Percentiles rank a stretch among this genome's conserved stretches.
These are phyloP conservation scores for Podaxis carcinomalis DNA, from an alignment of 768 basidiomycete species.

Conservation along the genomic window DNA sequence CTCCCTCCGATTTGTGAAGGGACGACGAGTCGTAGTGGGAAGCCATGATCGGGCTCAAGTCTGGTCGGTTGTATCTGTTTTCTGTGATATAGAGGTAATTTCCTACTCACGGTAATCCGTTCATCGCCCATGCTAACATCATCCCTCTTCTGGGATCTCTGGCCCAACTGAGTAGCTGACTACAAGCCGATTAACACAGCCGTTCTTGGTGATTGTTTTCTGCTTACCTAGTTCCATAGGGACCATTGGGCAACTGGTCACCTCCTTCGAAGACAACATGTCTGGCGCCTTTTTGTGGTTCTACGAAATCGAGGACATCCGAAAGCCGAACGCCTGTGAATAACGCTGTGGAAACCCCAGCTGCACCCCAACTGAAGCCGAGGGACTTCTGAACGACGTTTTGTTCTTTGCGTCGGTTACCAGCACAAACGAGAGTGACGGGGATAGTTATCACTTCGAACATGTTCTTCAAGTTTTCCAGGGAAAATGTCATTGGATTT, in stretches of 20 bases:
- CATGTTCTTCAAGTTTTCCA: slow-evolving; percentile 38
- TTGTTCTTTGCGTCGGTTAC: slow-evolving; percentile 64
- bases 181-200: slow-evolving; percentile 11
- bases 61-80: background rate
- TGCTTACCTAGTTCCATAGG: slow-evolving; percentile 46
- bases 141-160: slow-evolving; percentile 41
- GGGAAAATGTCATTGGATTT: slow-evolving; percentile 31
- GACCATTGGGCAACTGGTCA: slow-evolving; percentile 54
- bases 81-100: too few relatives aligned
- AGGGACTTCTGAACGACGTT: slow-evolving; percentile 54
- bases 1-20: slow-evolving; percentile 63
- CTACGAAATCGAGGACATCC: slow-evolving; percentile 46
- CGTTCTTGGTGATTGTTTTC: background rate
- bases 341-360: slow-evolving; percentile 47
- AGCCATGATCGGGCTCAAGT: slow-evolving; percentile 62
- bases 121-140: slow-evolving; percentile 55
- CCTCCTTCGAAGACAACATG: slow-evolving; percentile 59
- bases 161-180: slow-evolving; percentile 42
- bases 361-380: slow-evolving; percentile 55
- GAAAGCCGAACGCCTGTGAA: slow-evolving; percentile 58
- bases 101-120: slow-evolving; percentile 37
- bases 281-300: slow-evolving; percentile 33
- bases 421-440: slow-evolving; percentile 60
- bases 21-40: slow-evolving; percentile 57
- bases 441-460: slow-evolving; percentile 56